These are phyloP conservation scores for Pseudogymnoascus sp. DNA, from an alignment of 2,329 filamentous ascomycete species.

Conservation along the genomic window DNA sequence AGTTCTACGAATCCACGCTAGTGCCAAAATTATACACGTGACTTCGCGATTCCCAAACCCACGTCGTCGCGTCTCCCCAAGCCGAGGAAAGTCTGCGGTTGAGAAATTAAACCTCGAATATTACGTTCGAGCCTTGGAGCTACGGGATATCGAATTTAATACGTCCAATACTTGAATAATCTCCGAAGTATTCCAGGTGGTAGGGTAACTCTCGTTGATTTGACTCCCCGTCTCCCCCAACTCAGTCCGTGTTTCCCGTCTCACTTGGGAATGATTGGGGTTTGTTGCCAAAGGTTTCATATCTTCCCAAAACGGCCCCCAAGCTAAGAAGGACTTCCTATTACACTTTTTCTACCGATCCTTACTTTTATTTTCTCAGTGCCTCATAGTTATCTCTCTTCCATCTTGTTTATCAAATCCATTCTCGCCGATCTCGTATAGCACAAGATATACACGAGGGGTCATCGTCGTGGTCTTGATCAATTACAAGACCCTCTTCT, in stretches of 20 bases:
- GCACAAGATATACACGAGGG: background rate
- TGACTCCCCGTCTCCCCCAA: background rate
- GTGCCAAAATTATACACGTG: background rate
- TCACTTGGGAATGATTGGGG: background rate
- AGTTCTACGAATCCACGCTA: conserved; percentile 1
- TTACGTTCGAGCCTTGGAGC: background rate
- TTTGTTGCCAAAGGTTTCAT: background rate
- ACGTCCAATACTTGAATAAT: background rate
- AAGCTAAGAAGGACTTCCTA: background rate
- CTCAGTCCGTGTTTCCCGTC: background rate
- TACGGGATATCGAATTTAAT: background rate
- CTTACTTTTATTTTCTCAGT: background rate
- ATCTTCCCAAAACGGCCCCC: background rate
- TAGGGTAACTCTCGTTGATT: background rate
- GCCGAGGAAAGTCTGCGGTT: background rate
- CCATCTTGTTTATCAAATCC: background rate
- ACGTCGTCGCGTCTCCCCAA: background rate
- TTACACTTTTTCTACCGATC: background rate
- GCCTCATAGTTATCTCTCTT: background rate
- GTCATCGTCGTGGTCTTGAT: background rate
- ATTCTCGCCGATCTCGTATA: background rate
- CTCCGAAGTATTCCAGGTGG: background rate
- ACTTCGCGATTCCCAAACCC: background rate
- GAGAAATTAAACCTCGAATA: background rate
- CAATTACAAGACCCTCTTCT: background rate